phyloP scores from a whole-genome alignment of 768 basidiomycete species.

The Phlebiopsis gigantea region DNA sequence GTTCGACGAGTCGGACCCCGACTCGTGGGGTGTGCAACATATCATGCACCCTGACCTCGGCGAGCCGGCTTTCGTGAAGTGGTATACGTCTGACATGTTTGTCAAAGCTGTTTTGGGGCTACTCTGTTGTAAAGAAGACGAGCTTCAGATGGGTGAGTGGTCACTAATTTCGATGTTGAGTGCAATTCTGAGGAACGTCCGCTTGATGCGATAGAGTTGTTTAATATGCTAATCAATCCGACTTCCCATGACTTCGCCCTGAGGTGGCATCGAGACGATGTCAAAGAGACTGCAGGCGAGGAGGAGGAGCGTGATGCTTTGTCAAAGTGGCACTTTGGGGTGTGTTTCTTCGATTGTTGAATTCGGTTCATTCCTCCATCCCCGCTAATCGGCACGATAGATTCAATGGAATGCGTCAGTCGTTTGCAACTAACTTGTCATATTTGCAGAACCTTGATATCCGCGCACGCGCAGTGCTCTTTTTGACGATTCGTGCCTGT shows the following conservation, averaged over 20 bases:
- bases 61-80: constrained; percentile 54
- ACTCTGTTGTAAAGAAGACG: constrained; percentile 49
- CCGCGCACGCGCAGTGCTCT: constrained; percentile 52
- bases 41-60: constrained; percentile 72
- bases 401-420: constrained; percentile 81
- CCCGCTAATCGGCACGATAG: constrained; percentile 31
- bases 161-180: background rate
- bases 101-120: constrained; percentile 38
- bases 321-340: constrained; percentile 58
- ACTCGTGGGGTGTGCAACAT: constrained; percentile 81
- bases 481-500: constrained; percentile 64
- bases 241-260: constrained; percentile 58
- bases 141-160: constrained; percentile 70
- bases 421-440: background rate
- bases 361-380: too few relatives aligned
- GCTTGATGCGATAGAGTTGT: constrained; percentile 44
- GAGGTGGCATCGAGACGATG: constrained; percentile 78
- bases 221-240: constrained; percentile 75
- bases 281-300: constrained; percentile 47
- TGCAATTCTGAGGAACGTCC: too few relatives aligned
- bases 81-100: constrained; percentile 59
- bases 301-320: constrained; percentile 61
- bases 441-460: background rate
- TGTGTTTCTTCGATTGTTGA: constrained; percentile 28
- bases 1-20: constrained; percentile 49